These are phyloP conservation scores for Amanita phalloides DNA, from an alignment of 768 basidiomycete species.

Conservation along the genomic window DNA sequence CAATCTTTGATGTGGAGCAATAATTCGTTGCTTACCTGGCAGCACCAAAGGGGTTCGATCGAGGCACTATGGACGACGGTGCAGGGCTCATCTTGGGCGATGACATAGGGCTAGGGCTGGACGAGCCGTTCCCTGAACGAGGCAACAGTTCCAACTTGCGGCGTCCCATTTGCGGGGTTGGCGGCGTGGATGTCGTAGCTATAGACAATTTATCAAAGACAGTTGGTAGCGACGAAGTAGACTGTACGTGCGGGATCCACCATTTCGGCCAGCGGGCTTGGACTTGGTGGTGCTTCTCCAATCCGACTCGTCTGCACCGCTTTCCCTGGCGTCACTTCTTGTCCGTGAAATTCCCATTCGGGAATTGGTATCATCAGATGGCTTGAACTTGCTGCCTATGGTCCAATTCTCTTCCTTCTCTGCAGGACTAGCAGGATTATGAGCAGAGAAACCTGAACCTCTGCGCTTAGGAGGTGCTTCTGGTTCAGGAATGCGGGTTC, in stretches of 20 bases:
- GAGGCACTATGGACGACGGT: slow-evolving; percentile 23
- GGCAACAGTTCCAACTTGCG: slow-evolving; percentile 83
- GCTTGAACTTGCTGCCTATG: slow-evolving; percentile 65
- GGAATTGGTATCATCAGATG: slow-evolving; percentile 26
- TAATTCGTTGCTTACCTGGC: slow-evolving; percentile 47
- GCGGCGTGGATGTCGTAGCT: slow-evolving; percentile 68
- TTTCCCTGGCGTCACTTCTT: slow-evolving; percentile 42
- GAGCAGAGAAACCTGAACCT: slow-evolving; percentile 42
- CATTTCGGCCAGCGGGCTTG: slow-evolving; percentile 30
- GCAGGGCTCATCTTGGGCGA: slow-evolving; percentile 62
- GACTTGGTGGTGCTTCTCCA: slow-evolving; percentile 52
- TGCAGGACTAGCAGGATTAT: slow-evolving; percentile 36
- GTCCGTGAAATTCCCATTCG: slow-evolving; percentile 36
- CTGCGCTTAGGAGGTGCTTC: slow-evolving; percentile 42
- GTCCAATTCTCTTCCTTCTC: slow-evolving; percentile 76
- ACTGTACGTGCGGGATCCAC: slow-evolving; percentile 50
- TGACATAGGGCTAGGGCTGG: slow-evolving; percentile 63
- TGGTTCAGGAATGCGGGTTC: slow-evolving; percentile 32
- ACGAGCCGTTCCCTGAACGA: slow-evolving; percentile 56
- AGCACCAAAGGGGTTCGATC: slow-evolving; percentile 78
- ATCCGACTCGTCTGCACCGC: slow-evolving; percentile 46
- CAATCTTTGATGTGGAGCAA: slow-evolving; percentile 3
- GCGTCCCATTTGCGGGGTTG: slow-evolving; percentile 72
- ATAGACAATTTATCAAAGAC: slow-evolving; percentile 5
- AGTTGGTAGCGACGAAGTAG: neutral